Percentiles rank a stretch among this genome's conserved stretches.
These are phyloP conservation scores for Monarda citriodora DNA, from an alignment of 305 asterid species.

Conservation along the genomic window DNA sequence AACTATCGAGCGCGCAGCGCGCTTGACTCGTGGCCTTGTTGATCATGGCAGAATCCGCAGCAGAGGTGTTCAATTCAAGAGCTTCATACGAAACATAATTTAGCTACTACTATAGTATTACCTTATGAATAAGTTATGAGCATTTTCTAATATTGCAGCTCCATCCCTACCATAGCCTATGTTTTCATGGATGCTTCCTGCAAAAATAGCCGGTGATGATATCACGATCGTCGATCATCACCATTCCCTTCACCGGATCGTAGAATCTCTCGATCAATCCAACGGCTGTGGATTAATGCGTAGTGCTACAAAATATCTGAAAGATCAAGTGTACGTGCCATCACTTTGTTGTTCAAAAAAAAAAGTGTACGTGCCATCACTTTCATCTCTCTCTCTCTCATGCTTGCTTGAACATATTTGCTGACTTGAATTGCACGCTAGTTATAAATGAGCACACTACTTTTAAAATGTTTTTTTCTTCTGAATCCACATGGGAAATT, in stretches of 20 bases:
- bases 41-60: slow-evolving; percentile 31
- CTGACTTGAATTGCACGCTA: slow-evolving; percentile 4
- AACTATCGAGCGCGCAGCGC: slow-evolving; percentile 48
- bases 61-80: neutral
- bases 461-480: neutral
- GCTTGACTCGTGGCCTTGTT: too few species aligned
- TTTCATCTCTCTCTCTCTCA: neutral
- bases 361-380: slow-evolving; percentile 85
- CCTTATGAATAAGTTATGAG: slow-evolving; percentile 69
- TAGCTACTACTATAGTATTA: neutral
- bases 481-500: slow-evolving; percentile 8
- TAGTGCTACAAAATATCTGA: slow-evolving; percentile 82
- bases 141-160: slow-evolving; percentile 52
- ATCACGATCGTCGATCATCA: slow-evolving; percentile 45
- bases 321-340: slow-evolving; percentile 91
- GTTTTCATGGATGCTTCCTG: slow-evolving; percentile 50
- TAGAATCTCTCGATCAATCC: slow-evolving; percentile 54
- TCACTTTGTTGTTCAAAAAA: too few species aligned
- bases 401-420: slow-evolving; percentile 1
- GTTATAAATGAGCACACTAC: neutral
- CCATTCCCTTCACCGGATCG: slow-evolving; percentile 41
- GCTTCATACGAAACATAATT: too few species aligned
- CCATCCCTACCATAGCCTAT: slow-evolving; percentile 42
- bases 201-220: too few species aligned
- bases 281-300: slow-evolving; percentile 24